These are phyloP conservation scores for Phytophthora pisi DNA, from an alignment of 352 stramenopile genomes.

Conservation along the genomic window DNA sequence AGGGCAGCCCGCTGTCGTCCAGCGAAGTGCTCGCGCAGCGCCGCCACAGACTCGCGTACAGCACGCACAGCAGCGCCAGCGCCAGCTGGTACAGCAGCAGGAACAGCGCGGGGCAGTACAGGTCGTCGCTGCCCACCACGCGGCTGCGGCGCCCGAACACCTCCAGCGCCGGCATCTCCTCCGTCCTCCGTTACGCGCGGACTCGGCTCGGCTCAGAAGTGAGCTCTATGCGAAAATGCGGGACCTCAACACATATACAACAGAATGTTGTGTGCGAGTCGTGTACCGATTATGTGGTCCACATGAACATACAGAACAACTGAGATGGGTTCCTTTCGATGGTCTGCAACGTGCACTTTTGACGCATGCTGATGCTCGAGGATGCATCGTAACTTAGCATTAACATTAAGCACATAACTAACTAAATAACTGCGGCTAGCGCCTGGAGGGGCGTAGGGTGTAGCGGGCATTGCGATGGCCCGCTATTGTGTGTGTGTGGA, in stretches of 20 bases:
- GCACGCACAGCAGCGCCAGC: conserved; percentile 59
- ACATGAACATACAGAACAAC: too few relatives aligned
- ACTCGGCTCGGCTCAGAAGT: conserved; percentile 5
- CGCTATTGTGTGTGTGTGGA: conserved; percentile 2
- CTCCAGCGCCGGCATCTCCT: conserved; percentile 80
- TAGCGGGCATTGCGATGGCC: conserved; percentile 15
- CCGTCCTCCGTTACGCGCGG: background rate
- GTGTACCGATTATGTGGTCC: too few relatives aligned
- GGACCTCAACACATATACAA: background rate
- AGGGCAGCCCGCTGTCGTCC: conserved; percentile 61
- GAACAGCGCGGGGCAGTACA: conserved; percentile 84
- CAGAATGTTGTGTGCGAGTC: too few relatives aligned
- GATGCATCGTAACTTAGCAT: conserved; percentile 17
- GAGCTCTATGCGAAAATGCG: conserved; percentile 27
- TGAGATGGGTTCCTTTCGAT: too few relatives aligned
- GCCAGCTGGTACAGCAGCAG: conserved; percentile 81
- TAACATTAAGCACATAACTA: conserved; percentile 30
- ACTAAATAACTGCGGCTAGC: conserved; percentile 37
- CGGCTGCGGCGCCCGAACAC: conserved; percentile 83
- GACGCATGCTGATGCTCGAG: too few relatives aligned
- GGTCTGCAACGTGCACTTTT: too few relatives aligned
- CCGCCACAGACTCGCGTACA: conserved; percentile 71
- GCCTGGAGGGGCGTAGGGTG: conserved; percentile 2
- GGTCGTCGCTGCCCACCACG: conserved; percentile 84
- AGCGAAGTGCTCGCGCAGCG: conserved; percentile 70